Evolutionary conservation across 106 monocot genomes (phyloP).

Genomic region (Posidonia australis): DNA sequence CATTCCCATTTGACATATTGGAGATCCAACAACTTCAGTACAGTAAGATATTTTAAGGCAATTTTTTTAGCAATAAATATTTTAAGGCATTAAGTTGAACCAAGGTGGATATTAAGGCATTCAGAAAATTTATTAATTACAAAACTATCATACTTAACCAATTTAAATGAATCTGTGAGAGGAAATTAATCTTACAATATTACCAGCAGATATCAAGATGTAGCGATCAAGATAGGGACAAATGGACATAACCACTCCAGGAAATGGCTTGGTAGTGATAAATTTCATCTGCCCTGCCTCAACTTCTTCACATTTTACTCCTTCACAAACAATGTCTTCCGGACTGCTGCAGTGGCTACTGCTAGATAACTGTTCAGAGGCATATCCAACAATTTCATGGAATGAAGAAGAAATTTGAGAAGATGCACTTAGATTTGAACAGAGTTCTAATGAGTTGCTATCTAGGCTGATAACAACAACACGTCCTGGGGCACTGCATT

Average conservation of each 20-base stretch:
- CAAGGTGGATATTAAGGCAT: not conserved
- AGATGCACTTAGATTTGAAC: slow-evolving; percentile 24
- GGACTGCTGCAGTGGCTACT: slow-evolving; percentile 52
- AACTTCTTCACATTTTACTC: slow-evolving; percentile 35
- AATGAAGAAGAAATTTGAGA: slow-evolving; percentile 39
- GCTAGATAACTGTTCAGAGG: slow-evolving; percentile 47
- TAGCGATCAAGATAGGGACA: slow-evolving; percentile 66
- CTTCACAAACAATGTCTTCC: slow-evolving; percentile 34
- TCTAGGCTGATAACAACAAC: slow-evolving; percentile 66
- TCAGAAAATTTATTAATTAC: not conserved
- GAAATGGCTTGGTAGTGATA: slow-evolving; percentile 23
- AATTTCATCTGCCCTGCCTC: slow-evolving; percentile 32
- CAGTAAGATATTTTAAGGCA: too few species aligned
- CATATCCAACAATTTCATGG: slow-evolving; percentile 42
- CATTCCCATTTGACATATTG: not conserved
- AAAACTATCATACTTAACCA: not conserved
- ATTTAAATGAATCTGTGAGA: not conserved
- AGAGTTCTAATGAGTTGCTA: slow-evolving; percentile 15
- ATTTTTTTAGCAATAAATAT: not conserved
- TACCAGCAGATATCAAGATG: slow-evolving; percentile 84
- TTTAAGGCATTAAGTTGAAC: not conserved
- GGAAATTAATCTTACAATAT: slow-evolving; percentile 51
- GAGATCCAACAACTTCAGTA: not conserved
- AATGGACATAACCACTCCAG: slow-evolving; percentile 68
- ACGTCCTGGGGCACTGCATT: slow-evolving; percentile 58